phyloP scores from a whole-genome alignment of 768 basidiomycete species.

The Mrakia hoshinonis region DNA sequence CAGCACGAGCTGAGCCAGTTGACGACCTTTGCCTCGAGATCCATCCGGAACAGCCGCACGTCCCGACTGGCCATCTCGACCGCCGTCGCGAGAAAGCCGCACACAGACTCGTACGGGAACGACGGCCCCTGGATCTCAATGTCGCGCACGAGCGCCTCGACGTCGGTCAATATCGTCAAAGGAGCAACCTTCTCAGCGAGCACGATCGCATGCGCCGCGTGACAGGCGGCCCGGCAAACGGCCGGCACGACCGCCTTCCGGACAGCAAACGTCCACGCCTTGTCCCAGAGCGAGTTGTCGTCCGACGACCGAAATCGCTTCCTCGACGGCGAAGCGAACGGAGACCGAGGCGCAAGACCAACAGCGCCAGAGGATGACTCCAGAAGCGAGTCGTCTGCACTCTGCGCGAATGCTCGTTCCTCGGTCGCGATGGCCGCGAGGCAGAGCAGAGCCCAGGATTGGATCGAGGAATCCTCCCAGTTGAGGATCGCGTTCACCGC shows the following conservation, averaged over 20 bases:
- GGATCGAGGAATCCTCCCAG: conserved; percentile 55
- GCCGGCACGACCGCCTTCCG: conserved; percentile 60
- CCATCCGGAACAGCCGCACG: conserved; percentile 70
- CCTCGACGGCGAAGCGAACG: conserved; percentile 10
- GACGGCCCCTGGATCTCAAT: conserved; percentile 83
- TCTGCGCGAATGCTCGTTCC: background rate
- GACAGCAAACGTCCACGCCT: conserved; percentile 72
- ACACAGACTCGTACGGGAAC: conserved; percentile 81
- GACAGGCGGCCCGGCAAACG: conserved; percentile 72
- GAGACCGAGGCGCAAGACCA: background rate
- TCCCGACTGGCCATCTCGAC: conserved; percentile 69
- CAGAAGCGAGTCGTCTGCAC: background rate
- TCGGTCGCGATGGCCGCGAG: conserved; percentile 57
- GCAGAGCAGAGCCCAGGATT: conserved; percentile 78
- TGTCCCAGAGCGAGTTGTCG: conserved; percentile 50
- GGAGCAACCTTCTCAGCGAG: conserved; percentile 30
- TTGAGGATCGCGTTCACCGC: conserved; percentile 56
- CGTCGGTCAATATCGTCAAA: conserved; percentile 52
- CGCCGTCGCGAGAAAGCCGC: conserved; percentile 63
- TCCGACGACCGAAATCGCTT: background rate
- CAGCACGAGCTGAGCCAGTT: conserved; percentile 72
- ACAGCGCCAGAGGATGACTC: background rate
- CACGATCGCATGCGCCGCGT: conserved; percentile 55
- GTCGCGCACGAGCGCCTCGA: conserved; percentile 70
- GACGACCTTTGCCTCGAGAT: conserved; percentile 75